Percentiles rank a stretch among this genome's conserved stretches.
Conservation (phyloP, 345 rosid species). For the Geranium rotundifolium region DNA sequence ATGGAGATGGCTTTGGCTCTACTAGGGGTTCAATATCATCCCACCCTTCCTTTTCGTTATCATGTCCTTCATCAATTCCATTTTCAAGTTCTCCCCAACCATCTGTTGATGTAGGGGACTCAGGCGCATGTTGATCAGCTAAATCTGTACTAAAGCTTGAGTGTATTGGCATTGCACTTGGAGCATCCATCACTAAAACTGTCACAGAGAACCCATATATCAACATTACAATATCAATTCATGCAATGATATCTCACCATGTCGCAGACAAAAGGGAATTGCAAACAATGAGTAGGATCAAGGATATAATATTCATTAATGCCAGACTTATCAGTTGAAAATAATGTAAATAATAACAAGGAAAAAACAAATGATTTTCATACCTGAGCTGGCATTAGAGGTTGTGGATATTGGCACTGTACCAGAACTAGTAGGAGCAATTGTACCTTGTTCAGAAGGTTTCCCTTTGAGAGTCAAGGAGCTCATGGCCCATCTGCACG, state of each 20-base stretch:
- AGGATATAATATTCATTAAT: too few relatives aligned
- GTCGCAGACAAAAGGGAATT: too few relatives aligned
- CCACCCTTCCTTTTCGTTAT: constrained; percentile 91
- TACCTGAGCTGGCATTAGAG: constrained; percentile 65
- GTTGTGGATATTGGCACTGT: constrained; percentile 31
- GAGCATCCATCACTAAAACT: constrained; percentile 41
- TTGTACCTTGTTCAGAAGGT: constrained; percentile 68
- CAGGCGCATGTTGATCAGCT: constrained; percentile 60
- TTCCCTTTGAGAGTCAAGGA: constrained; percentile 91
- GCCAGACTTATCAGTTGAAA: too few relatives aligned
- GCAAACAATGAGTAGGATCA: too few relatives aligned
- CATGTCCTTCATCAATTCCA: constrained; percentile 64
- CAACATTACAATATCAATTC: neutral
- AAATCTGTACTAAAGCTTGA: constrained; percentile 59
- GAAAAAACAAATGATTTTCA: constrained; percentile 7
- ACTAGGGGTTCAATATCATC: constrained; percentile 91
- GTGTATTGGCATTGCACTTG: constrained; percentile 32
- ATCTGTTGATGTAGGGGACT: constrained; percentile 87
- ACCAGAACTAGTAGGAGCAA: constrained; percentile 47
- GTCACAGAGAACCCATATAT: constrained; percentile 11
- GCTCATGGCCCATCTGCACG: constrained; percentile 95
- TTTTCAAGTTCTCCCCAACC: constrained; percentile 98
- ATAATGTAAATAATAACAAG: too few relatives aligned
- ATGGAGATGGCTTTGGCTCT: constrained; percentile 74
- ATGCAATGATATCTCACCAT: too few relatives aligned